Evolutionary conservation across 169 alveolate genomes (phyloP).

Genomic region (Plasmodium vivax): DNA sequence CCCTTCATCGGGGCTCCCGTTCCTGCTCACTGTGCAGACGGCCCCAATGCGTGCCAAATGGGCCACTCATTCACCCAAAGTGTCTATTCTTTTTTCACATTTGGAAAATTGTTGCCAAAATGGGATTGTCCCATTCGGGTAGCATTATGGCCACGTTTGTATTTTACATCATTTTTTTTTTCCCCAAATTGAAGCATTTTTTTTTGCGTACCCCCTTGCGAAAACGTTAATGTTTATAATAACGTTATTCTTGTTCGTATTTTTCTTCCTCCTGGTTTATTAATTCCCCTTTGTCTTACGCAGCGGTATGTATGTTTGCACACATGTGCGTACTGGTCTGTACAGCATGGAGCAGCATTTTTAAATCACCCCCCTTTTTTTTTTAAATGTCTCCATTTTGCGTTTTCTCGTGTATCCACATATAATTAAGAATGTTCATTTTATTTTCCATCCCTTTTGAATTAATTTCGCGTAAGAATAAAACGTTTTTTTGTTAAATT

Average conservation of each 20-base stretch:
- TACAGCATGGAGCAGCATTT: background rate
- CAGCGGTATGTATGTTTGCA: slow-evolving; percentile 9
- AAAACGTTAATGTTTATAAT: background rate
- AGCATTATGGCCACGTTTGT: background rate
- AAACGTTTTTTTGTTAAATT: slow-evolving; percentile 28
- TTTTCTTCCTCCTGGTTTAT: background rate
- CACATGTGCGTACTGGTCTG: background rate
- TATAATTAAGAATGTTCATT: slow-evolving; percentile 19
- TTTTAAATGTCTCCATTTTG: background rate
- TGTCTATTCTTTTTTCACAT: background rate
- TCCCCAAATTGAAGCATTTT: background rate
- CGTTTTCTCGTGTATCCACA: background rate
- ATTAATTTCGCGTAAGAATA: slow-evolving; percentile 28
- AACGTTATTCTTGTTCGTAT: background rate
- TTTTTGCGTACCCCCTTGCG: background rate
- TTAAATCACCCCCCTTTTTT: background rate
- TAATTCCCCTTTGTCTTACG: background rate
- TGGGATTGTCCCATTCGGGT: background rate
- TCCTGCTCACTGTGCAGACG: background rate
- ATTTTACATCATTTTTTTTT: background rate
- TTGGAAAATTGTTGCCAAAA: background rate
- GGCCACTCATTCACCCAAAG: background rate
- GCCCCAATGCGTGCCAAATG: background rate
- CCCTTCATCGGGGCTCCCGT: background rate
- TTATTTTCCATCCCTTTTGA: background rate